phyloP scores from a whole-genome alignment of 768 basidiomycete genomes.

The Suillus decipiens region DNA sequence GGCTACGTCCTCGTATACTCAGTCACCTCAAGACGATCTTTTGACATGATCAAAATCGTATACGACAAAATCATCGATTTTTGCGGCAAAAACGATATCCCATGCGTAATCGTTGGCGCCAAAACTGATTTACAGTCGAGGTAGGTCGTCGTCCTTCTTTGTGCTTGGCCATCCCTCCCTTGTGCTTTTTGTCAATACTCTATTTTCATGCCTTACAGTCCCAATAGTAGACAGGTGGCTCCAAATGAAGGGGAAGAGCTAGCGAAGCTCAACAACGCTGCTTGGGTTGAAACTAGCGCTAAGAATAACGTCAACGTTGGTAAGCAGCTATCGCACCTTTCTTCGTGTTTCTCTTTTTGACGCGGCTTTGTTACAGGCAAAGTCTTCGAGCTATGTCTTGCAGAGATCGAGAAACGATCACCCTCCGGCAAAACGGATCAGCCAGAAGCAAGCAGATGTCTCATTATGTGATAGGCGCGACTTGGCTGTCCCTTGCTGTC shows the following conservation, averaged over 20 bases:
- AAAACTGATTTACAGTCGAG: conserved; percentile 81
- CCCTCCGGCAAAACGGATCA: conserved; percentile 50
- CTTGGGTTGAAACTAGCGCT: conserved; percentile 88
- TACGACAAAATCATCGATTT: conserved; percentile 94
- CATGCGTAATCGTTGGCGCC: conserved; percentile 93
- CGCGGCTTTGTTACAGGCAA: conserved; percentile 48
- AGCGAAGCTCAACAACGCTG: conserved; percentile 70
- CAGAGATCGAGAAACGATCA: conserved; percentile 77
- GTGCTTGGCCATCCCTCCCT: conserved; percentile 15
- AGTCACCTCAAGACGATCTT: conserved; percentile 84
- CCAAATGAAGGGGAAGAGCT: conserved; percentile 73
- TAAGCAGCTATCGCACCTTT: conserved; percentile 44
- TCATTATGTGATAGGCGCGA: conserved; percentile 50
- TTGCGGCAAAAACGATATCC: conserved; percentile 79
- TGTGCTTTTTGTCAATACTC: conserved; percentile 19
- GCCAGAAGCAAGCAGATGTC: conserved; percentile 45
- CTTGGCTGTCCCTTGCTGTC: conserved; percentile 15
- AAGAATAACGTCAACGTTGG: conserved; percentile 86
- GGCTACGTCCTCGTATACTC: conserved; percentile 97
- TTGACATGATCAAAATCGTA: conserved; percentile 92
- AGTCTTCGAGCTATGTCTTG: conserved; percentile 83
- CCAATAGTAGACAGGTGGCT: conserved; percentile 68
- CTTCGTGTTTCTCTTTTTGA: conserved; percentile 7
- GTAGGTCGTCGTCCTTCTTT: conserved; percentile 45
- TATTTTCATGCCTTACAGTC: conserved; percentile 37